Base-by-base conservation (phyloP, 495 filamentous ascomycete species). In the Symbiotaphrina buchneri region DNA sequence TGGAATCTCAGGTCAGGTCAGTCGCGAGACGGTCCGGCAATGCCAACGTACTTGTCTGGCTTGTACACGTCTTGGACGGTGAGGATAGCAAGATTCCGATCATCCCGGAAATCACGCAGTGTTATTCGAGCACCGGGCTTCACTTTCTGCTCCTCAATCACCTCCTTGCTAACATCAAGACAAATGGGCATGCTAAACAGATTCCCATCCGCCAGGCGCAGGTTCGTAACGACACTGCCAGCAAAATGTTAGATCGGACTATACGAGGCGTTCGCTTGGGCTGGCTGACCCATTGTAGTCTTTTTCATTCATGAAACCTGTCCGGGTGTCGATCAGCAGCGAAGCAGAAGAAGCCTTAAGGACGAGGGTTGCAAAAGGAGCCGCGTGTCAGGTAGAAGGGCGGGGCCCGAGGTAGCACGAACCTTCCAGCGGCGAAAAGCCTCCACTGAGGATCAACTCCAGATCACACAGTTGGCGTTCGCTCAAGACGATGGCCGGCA, bases 101-200 rank as follows among this genome's bases (percentile, higher is more conserved):
- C 87, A 43, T 97, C 90, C 52, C 87, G 75, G 59, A 91, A 84
- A 51, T 97, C 87, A 32, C 85, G 77, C 24, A 97, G 73, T 22
- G 82, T 79, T 41, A 92, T 58, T 32, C 83, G 70, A 29, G 71
- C 55, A 23, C 87, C 84, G 16, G 78, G 43, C 62, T 82, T 73
- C 35, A 95, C 56, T 21, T 67, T 68, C 20, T 68, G 40, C 39
- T 73, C 63, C 21, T 78, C 56, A 50, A 95, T 78, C 24, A 62
- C 63, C 47, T 72, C 53, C 43, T 80, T 58, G 28, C 64, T 66
- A 26, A 85, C 58, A 52, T 97, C 87, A 35, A 97, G 71, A 40
- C 78, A 87, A 45, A 97, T 95, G 35, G 87, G 87, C 55, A 97
- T 97, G 53, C 72, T 78, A 58, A 95, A 97, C 45, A 97, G 71